Evolutionary conservation across 345 rosid species (phyloP), one percentile per base, ranked within the genome.

Genomic region (Balakata baccata): DNA sequence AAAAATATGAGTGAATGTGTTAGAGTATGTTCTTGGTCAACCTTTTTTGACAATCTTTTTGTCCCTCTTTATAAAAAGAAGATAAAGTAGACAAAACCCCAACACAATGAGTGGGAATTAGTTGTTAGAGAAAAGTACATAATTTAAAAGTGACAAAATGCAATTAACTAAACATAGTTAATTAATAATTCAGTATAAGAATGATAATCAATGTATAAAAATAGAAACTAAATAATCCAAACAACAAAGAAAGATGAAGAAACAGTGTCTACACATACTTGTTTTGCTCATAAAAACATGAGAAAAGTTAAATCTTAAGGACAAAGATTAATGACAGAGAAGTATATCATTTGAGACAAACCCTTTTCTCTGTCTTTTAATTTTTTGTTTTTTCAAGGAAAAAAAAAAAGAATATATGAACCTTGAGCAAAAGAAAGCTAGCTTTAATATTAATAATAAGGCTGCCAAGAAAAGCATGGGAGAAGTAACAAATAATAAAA

Each of bases 271-370:
- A 34, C 18, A 38, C 71, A 77, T 61, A 57, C 74, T 74, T 54
- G 46, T 66, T 67, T 41, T 57, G 38, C 45, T 68, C 53, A 64
- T 64, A 59, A 78, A 38, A 68, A 59, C 77, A 75, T 51, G 22
- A 60, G n/a, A 78, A 78, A 72, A 78, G 77, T 75, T 78, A 69
- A 81, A 72, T 43, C 47, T 6, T 18, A 56, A 45, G 64, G 73
- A 39, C 53, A 53, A 69, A 39, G 57, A 29, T 53, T 38, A 68
- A 34, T 68, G 49, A n/a, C 49, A 68, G n/a, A 46, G 38, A 53
- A 51, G 37, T 53, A 14, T 23, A 57, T 29, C 65, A 61, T 61
- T 61, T 61, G 43, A 61, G 65, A 61, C 65, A 63, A 39, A n/a
- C 12, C 20, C n/a, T n/a, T 57, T 11, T 57, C 16, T 22, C 23